Evolutionary conservation across 805 yeast genomes (phyloP), one percentile per base, ranked within the genome.

Genomic region (Metschnikowia corniflorae): DNA sequence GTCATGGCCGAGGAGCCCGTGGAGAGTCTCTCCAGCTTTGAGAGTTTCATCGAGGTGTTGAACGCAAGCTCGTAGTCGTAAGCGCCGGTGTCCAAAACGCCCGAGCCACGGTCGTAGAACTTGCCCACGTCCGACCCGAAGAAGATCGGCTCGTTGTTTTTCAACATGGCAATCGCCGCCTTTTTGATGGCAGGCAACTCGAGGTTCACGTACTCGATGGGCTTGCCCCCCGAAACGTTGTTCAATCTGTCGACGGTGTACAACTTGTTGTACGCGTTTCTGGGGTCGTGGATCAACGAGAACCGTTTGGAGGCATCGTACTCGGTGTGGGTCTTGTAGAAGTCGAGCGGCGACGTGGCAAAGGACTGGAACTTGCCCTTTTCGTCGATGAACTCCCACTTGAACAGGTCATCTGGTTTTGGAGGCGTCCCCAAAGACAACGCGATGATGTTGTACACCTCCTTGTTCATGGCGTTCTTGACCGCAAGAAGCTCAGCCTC

Each of bases 81-180:
- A 15, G 82, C 71, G 27, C 74, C 71, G 16, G 77, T 61, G 55
- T 86, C 95, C 74, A 87, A 80, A 31, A 85, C 60, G 37, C 96
- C 96, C 6, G 77, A 57, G 18, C 57, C 59, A 39, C 70, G 70
- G 57, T 80, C 77, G 73, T 72, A 74, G 62, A 70, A 86, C 57
- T 82, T 80, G 16, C 91, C 93, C n/a, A 89, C 86, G 58, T 86
- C 94, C 14, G 89, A 80, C 9, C 95, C 95, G 54, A 86, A 87
- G 67, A 86, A 87, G 6, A 87, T 86, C 0, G 94, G 82, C 64
- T 82, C 82, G 61, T 84, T 80, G 43, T 68, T 70, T 62, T 81
- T 73, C 54, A 86, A 73, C 62, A 86, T 77, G 51, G 75, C 71
- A 26, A 85, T 76, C 19, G 86, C 84, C 32, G 79, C 69, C 22